Evolutionary conservation across 202 grass and related monocot genomes (phyloP).

Genomic region (Dendrocalamus latiflorus): DNA sequence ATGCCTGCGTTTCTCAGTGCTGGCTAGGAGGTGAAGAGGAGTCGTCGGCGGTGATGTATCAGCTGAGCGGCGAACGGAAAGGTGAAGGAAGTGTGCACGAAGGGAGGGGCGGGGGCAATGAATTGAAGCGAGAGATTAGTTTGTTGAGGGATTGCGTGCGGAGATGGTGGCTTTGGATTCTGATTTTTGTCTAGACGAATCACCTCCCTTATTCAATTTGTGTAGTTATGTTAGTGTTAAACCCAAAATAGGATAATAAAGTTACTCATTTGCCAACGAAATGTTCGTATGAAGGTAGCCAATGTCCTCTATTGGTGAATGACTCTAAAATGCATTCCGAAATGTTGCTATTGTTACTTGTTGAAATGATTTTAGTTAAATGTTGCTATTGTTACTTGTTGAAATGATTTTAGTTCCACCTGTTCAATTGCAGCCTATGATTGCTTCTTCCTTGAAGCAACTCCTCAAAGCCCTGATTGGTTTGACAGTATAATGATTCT

Average conservation of each 20-base stretch:
- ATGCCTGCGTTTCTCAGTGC: not conserved
- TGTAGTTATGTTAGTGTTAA: not conserved
- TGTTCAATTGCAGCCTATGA: not conserved
- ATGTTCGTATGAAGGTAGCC: not conserved
- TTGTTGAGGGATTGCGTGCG: not conserved
- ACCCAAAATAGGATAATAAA: not conserved
- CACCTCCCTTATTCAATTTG: not conserved
- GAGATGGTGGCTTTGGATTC: not conserved
- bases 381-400: not conserved
- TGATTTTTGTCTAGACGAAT: not conserved
- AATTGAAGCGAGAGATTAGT: not conserved
- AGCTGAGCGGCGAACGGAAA: not conserved
- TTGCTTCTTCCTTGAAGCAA: not conserved
- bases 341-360: no score
- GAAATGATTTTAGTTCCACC: not conserved
- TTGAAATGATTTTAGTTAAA: not conserved
- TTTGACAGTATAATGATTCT: conserved; percentile 22
- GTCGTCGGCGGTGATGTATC: not conserved
- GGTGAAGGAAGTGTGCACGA: not conserved
- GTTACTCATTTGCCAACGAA: not conserved
- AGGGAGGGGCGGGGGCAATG: not conserved
- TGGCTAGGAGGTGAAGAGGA: not conserved
- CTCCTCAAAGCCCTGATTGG: conserved; percentile 4
- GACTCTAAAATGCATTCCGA: not conserved
- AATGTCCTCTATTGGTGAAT: not conserved